These are phyloP conservation scores for Kingdonia uniflora DNA, from an alignment of 164 flowering plant genomes.

Conservation along the genomic window DNA sequence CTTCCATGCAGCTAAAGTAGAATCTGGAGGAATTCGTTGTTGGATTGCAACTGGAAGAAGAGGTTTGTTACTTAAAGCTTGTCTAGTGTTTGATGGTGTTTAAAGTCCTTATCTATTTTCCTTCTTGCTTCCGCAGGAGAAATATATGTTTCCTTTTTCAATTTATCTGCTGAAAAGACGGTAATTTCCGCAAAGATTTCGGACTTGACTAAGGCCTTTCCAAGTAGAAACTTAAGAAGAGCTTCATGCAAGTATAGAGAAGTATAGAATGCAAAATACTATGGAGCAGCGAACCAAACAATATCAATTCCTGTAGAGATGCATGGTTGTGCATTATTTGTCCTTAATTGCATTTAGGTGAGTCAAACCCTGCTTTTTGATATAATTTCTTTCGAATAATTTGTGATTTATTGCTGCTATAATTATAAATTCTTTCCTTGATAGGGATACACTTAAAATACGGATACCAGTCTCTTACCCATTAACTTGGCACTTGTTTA, in stretches of 20 bases:
- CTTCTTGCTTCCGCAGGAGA: constrained; percentile 33
- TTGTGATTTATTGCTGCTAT: no score
- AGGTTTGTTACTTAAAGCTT: constrained; percentile 27
- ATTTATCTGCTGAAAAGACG: background rate
- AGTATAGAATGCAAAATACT: background rate
- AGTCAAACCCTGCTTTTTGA: no score
- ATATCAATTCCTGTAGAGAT: constrained; percentile 2
- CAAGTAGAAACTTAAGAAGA: background rate
- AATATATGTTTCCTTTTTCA: constrained; percentile 22
- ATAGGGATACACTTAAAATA: no score
- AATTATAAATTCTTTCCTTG: no score
- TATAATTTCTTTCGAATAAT: no score
- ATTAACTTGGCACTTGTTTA: background rate
- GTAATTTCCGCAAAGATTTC: constrained; percentile 4
- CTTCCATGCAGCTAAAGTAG: constrained; percentile 27
- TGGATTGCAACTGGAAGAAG: constrained; percentile 81
- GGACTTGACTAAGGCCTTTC: constrained; percentile 2
- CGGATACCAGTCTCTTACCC: no score
- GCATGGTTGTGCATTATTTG: constrained; percentile 6
- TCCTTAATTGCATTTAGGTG: background rate
- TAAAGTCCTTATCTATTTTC: background rate
- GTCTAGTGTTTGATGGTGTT: background rate
- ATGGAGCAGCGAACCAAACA: background rate
- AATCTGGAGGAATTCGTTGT: constrained; percentile 44
- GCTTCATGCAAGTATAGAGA: constrained; percentile 1